These are phyloP conservation scores for Aspergillus haitiensis DNA, from an alignment of 495 filamentous ascomycete species.

Conservation along the genomic window DNA sequence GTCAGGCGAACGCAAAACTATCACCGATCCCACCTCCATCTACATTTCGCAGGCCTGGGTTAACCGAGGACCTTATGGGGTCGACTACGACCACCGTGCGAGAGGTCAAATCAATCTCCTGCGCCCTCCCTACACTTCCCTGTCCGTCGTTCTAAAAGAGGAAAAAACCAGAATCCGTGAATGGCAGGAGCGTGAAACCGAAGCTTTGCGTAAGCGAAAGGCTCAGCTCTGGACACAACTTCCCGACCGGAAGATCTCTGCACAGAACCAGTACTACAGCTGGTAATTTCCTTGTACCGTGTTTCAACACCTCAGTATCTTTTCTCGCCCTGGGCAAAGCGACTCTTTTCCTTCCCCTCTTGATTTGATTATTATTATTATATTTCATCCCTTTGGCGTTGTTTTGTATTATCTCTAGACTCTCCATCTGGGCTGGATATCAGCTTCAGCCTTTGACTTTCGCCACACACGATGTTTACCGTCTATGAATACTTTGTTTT, in stretches of 20 bases:
- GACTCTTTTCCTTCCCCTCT: not conserved
- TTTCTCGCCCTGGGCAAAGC: slow-evolving; percentile 18
- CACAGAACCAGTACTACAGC: slow-evolving; percentile 82
- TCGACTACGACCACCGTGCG: slow-evolving; percentile 62
- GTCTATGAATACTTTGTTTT: not conserved
- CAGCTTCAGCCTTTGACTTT: slow-evolving; percentile 17
- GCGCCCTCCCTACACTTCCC: slow-evolving; percentile 66
- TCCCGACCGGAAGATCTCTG: slow-evolving; percentile 60
- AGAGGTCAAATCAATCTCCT: slow-evolving; percentile 63
- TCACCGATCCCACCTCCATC: slow-evolving; percentile 69
- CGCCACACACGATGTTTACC: not conserved
- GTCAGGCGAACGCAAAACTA: slow-evolving; percentile 53
- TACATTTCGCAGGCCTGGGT: slow-evolving; percentile 94
- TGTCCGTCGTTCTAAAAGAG: slow-evolving; percentile 88
- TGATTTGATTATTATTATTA: slow-evolving; percentile 11
- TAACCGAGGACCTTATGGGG: slow-evolving; percentile 64
- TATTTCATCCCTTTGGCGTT: slow-evolving; percentile 17
- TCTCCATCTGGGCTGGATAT: slow-evolving; percentile 20
- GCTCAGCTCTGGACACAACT: slow-evolving; percentile 80
- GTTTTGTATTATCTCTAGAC: slow-evolving; percentile 23
- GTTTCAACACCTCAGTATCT: slow-evolving; percentile 27
- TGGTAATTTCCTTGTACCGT: slow-evolving; percentile 59
- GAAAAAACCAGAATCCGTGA: slow-evolving; percentile 82
- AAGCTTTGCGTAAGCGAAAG: slow-evolving; percentile 64
- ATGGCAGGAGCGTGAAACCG: slow-evolving; percentile 72